Evolutionary conservation across 441 rosid genomes (phyloP), one percentile per base, ranked within the genome.

Genomic region (Syzygium syzygioides): DNA sequence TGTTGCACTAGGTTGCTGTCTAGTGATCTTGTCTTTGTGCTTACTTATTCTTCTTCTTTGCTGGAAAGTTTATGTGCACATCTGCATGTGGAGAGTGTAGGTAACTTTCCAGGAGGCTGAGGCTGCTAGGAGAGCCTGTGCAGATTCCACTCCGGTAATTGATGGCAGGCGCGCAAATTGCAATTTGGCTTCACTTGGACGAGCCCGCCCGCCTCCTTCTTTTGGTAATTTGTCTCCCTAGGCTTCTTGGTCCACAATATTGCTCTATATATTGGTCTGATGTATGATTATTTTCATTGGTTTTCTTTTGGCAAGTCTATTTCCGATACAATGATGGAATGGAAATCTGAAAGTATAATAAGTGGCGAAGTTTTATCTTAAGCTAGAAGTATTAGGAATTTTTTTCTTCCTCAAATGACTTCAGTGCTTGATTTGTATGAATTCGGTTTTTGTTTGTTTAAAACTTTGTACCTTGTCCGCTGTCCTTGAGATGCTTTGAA

Each of bases 111-210:
- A 96, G 93, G 99, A 98, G 91, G 96, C 98, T 18, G 99, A 97
- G 93, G 95, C 98, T 88, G 99, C 99, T 80, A 93, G 94, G 95
- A 94, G 96, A 91, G 99, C 99, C 87, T 98, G 99, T 89, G 95
- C 88, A 84, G 98, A 98, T 90, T 96, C 98, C 85, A 90, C 94
- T 87, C 99, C 99, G 9, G 55, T 95, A 53, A 98, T 98, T 87
- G 98, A 98, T 90, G 99, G 99, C 79, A 93, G 99, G 88, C 95
- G 98, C 7, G 98, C 99, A 11, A 98, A 98, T 89, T 98, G 99
- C 90, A 98, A 98, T 94, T 93, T 98, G 90, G 99, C 99, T 89
- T 96, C 99, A 3, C 94, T 96, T 85, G 99, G 99, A 28, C 92
- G 98, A 79, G 95, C 95, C 62, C 95, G 96, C 54, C 94, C 94